Conservation (phyloP, 2,329 filamentous ascomycete species). For the Beauveria sp. region DNA sequence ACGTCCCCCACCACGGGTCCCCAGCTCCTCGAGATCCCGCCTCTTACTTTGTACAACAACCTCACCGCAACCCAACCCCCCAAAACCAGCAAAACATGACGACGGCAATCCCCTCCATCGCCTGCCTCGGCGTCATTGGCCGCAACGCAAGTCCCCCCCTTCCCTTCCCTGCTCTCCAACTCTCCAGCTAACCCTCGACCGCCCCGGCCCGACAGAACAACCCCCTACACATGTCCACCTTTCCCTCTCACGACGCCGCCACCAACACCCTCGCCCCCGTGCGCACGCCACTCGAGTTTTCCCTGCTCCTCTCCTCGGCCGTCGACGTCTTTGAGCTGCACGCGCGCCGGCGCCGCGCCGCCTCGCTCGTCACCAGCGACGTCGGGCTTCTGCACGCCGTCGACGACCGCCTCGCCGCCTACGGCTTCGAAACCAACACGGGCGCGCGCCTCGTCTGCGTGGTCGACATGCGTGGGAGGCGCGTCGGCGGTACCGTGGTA, state of each 20-base stretch:
- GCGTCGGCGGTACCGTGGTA: conserved; percentile 30
- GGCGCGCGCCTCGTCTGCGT: conserved; percentile 85
- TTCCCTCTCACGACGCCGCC: conserved; percentile 61
- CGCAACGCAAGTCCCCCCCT: conserved; percentile 60
- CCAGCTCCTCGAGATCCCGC: neutral
- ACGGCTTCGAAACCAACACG: conserved; percentile 95
- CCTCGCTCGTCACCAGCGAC: conserved; percentile 59
- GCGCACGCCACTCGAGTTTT: conserved; percentile 78
- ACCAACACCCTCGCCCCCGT: conserved; percentile 47
- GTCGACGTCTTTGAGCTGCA: conserved; percentile 92
- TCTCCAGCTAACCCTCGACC: neutral
- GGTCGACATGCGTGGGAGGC: conserved; percentile 78
- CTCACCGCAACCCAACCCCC: neutral
- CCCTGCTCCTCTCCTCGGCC: conserved; percentile 80
- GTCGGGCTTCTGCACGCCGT: conserved; percentile 87
- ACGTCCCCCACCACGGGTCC: neutral
- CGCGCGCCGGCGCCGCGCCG: conserved; percentile 45
- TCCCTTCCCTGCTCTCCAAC: neutral
- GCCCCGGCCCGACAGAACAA: conserved; percentile 61
- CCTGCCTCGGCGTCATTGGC: conserved; percentile 88
- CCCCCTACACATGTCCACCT: conserved; percentile 86
- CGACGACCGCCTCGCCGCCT: conserved; percentile 86
- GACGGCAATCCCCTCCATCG: conserved; percentile 67
- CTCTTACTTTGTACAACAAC: neutral
- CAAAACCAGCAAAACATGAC: conserved; percentile 36